phyloP scores from a whole-genome alignment of 257 asterid species.

The Primulina eburnea region DNA sequence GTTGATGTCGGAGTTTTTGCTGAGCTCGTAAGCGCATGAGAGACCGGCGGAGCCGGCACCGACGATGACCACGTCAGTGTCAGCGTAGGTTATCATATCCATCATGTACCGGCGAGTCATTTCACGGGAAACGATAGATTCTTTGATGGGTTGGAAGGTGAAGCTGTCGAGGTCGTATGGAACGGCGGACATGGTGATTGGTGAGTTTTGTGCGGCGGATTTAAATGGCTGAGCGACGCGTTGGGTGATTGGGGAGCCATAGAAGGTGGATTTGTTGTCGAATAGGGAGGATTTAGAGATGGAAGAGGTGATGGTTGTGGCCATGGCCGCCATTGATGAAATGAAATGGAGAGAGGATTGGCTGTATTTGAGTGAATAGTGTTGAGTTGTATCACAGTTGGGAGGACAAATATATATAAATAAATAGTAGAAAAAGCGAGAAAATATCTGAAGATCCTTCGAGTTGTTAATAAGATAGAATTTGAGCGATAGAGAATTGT shows the following conservation, averaged over 20 bases:
- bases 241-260: constrained; percentile 33
- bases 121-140: constrained; percentile 49
- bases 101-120: constrained; percentile 53
- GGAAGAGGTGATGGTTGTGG: constrained; percentile 36
- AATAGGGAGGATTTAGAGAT: constrained; percentile 29
- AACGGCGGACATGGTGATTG: constrained; percentile 33
- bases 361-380: background rate
- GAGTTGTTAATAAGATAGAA: constrained; percentile 20
- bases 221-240: constrained; percentile 26
- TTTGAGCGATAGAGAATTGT: constrained; percentile 26
- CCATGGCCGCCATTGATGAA: constrained; percentile 43
- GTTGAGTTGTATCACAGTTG: background rate
- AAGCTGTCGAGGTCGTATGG: constrained; percentile 35
- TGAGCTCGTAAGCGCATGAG: constrained; percentile 50
- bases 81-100: constrained; percentile 55
- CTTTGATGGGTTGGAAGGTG: constrained; percentile 45
- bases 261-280: constrained; percentile 38
- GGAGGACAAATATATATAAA: background rate
- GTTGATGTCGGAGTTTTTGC: constrained; percentile 39
- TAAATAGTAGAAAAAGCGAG: too few species aligned
- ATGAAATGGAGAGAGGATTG: too few species aligned
- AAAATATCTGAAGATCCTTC: constrained; percentile 27
- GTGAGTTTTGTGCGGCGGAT: constrained; percentile 18
- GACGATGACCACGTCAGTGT: constrained; percentile 47
- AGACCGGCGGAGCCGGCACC: constrained; percentile 55